These are phyloP conservation scores for Termitomyces heimii DNA, from an alignment of 768 basidiomycete species.

Conservation along the genomic window DNA sequence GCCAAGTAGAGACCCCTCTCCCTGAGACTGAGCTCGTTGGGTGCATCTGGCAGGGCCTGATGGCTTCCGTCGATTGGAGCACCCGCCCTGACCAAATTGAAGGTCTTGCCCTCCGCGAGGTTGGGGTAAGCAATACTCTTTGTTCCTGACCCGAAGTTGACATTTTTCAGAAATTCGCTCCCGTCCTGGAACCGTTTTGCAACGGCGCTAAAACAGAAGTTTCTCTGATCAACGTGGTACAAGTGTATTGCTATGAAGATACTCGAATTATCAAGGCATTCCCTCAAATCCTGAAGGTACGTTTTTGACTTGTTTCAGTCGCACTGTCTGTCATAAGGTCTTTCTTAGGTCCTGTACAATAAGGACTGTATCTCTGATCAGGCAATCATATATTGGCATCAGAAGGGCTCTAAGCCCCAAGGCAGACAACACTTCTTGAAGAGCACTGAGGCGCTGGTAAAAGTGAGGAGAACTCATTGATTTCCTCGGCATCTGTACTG, in stretches of 20 bases:
- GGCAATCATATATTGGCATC: constrained; percentile 96
- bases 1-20: constrained; percentile 75
- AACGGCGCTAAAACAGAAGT: constrained; percentile 87
- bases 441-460: constrained; percentile 81
- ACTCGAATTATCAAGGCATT: constrained; percentile 93
- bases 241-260: constrained; percentile 95
- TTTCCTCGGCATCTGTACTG: neutral
- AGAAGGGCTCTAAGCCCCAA: constrained; percentile 94
- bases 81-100: constrained; percentile 91
- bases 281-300: constrained; percentile 87
- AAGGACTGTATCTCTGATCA: constrained; percentile 93
- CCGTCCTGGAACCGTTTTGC: constrained; percentile 88
- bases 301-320: constrained; percentile 1
- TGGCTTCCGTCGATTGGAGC: constrained; percentile 84
- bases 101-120: constrained; percentile 80
- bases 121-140: constrained; percentile 53
- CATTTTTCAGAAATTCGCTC: constrained; percentile 63
- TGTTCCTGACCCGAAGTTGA: neutral
- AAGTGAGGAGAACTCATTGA: constrained; percentile 43
- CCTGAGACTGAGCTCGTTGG: constrained; percentile 80
- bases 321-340: neutral
- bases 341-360: constrained; percentile 83
- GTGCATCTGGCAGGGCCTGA: constrained; percentile 91
- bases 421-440: constrained; percentile 95
- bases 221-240: constrained; percentile 90